Evolutionary conservation across 371 early-diverging fungal genomes (phyloP).

Genomic region (Mortierella sp.): DNA sequence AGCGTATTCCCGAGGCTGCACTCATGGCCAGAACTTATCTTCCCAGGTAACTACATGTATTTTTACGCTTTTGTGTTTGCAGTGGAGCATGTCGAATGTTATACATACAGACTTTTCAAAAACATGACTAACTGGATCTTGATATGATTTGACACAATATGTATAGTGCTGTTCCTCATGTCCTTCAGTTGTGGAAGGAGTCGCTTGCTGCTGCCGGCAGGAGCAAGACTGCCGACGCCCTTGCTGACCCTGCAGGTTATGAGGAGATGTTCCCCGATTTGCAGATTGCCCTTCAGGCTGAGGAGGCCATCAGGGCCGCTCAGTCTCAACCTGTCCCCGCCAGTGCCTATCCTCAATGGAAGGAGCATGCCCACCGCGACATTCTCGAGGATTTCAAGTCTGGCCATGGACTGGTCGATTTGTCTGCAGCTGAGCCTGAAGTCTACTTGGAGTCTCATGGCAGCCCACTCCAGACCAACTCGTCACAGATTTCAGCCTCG

Average conservation of each 20-base stretch:
- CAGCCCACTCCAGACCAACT: constrained; percentile 4
- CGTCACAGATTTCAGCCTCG: constrained; percentile 41
- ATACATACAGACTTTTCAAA: background rate
- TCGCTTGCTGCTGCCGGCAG: constrained; percentile 75
- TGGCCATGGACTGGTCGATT: constrained; percentile 25
- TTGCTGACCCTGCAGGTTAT: constrained; percentile 89
- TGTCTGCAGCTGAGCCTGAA: constrained; percentile 13
- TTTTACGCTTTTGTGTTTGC: background rate
- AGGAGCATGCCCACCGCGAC: constrained; percentile 68
- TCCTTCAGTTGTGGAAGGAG: constrained; percentile 87
- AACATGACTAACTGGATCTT: background rate
- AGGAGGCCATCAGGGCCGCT: constrained; percentile 61
- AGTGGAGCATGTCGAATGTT: background rate
- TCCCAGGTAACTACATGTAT: constrained; percentile 74
- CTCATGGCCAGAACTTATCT: constrained; percentile 92
- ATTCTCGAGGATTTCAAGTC: constrained; percentile 61
- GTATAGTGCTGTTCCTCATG: constrained; percentile 71
- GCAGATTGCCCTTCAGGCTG: constrained; percentile 65
- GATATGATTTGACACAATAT: background rate
- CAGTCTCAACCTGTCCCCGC: constrained; percentile 58
- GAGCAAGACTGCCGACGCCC: constrained; percentile 88
- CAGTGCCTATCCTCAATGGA: constrained; percentile 66
- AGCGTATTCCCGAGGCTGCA: constrained; percentile 97
- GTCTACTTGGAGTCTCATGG: constrained; percentile 18
- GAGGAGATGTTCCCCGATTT: constrained; percentile 90